These are phyloP conservation scores for Stachybotrys elegans DNA, from an alignment of 2,329 filamentous ascomycete genomes.

Conservation along the genomic window DNA sequence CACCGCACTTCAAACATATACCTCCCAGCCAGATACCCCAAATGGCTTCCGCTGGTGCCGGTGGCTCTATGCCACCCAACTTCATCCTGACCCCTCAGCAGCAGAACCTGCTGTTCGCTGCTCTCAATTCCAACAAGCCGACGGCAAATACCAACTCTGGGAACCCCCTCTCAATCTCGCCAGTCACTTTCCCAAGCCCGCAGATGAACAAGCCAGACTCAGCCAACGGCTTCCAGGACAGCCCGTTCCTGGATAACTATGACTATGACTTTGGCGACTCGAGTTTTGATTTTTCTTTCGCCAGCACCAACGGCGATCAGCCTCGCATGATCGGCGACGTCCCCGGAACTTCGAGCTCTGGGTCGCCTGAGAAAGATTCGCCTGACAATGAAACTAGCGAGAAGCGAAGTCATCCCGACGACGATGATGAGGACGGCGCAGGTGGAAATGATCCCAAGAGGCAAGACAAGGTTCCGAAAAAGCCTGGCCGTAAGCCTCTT, in stretches of 20 bases:
- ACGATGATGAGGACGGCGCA: conserved; percentile 58
- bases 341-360: conserved; percentile 53
- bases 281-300: conserved; percentile 63
- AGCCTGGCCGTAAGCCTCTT: conserved; percentile 91
- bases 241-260: conserved; percentile 74
- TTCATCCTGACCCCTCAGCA: conserved; percentile 72
- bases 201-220: conserved; percentile 35
- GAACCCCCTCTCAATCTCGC: conserved; percentile 38
- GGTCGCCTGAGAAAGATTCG: conserved; percentile 57
- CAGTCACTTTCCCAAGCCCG: conserved; percentile 45
- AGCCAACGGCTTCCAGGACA: conserved; percentile 57
- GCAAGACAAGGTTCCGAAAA: conserved; percentile 84
- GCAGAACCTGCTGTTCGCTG: conserved; percentile 69
- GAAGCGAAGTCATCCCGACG: conserved; percentile 69
- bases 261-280: conserved; percentile 73
- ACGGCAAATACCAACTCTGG: conserved; percentile 26
- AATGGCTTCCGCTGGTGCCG: conserved; percentile 48
- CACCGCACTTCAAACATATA: too few species aligned
- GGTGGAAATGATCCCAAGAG: conserved; percentile 55
- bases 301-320: conserved; percentile 37
- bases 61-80: conserved; percentile 39
- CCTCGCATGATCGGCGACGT: conserved; percentile 72
- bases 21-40: conserved; percentile 1
- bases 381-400: conserved; percentile 51
- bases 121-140: conserved; percentile 65